Evolutionary conservation across 305 asterid species (phyloP), one percentile per base, ranked within the genome.

Genomic region (Fraxinus ornus): DNA sequence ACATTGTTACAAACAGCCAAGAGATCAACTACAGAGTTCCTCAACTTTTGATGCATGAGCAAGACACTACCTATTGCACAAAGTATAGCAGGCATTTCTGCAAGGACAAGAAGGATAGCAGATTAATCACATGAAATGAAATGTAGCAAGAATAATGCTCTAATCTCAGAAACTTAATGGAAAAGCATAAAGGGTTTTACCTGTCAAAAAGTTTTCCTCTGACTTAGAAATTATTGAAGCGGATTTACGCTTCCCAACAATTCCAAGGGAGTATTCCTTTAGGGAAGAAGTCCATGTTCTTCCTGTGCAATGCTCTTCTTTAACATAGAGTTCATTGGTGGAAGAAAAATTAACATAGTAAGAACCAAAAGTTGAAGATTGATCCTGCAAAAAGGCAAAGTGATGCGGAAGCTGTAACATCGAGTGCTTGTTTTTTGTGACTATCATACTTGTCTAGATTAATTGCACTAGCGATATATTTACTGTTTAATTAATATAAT

Each of bases 1-100:
- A 89, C 74, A 80, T 74, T 84, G 87, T 89, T 88, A 84, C 92
- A 87, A 82, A 86, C 76, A 86, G 92, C 91, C 89, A 96, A 88
- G 80, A 96, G 87, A 87, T 94, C 93, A 36, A 86, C 86, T 37
- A 92, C 89, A 82, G 88, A 84, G 83, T 82, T 90, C 77, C 93
- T 88, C 71, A 85, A 75, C 73, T 82, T 87, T 82, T 83, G 92
- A 90, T 94, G 94, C 97, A 91, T 82, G 71, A 96, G 86, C 81
- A 90, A 84, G 89, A 93, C 92, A 83, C 97, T 77, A 41, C 95
- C 89, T 78, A 93, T 85, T 49, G 98, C 89, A 91, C 96, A 89
- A 79, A 96, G 90, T 83, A 92, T 75, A 84, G 83, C 81, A 78
- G 97, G 93, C 87, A 91, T 88, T 78, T 96, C 99, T 94, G 90